These are phyloP conservation scores for Arabidopsis suecica DNA, from an alignment of 345 rosid species.

Conservation along the genomic window DNA sequence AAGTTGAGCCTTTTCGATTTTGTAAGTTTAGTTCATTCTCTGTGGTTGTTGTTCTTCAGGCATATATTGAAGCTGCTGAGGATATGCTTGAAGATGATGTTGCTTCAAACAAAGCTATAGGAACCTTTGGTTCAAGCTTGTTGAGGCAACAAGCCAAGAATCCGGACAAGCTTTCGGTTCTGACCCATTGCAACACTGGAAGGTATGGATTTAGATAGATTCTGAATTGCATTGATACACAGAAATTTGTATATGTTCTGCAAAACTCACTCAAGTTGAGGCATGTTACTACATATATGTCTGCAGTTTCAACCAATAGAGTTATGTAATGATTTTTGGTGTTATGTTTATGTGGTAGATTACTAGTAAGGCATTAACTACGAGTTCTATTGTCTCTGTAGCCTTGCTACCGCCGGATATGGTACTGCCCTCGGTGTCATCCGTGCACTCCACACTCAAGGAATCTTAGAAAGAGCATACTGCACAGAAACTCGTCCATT, in stretches of 20 bases:
- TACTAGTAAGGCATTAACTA: background rate
- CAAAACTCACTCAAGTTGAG: background rate
- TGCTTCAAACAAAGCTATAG: conserved; percentile 91
- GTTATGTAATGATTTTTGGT: background rate
- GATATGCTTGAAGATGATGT: conserved; percentile 87
- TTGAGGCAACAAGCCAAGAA: conserved; percentile 54
- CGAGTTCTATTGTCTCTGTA: conserved; percentile 34
- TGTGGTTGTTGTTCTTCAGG: conserved; percentile 48
- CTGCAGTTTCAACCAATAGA: background rate
- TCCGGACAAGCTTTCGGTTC: conserved; percentile 57
- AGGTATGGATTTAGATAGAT: conserved; percentile 51
- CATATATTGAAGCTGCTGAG: conserved; percentile 82
- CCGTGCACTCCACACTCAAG: conserved; percentile 74
- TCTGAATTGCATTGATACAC: background rate
- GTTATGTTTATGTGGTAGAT: background rate
- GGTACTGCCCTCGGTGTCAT: conserved; percentile 97
- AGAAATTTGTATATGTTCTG: background rate
- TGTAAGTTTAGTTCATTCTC: conserved; percentile 23
- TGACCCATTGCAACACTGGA: conserved; percentile 99
- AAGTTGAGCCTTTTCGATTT: background rate
- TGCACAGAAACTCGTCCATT: conserved; percentile 99
- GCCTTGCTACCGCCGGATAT: conserved; percentile 98
- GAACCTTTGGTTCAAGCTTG: conserved; percentile 69
- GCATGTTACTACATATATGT: conserved; percentile 6
- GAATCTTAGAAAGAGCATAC: conserved; percentile 78